Base-by-base conservation (phyloP, 2,329 filamentous ascomycete species). In the Orbilia brochopaga region DNA sequence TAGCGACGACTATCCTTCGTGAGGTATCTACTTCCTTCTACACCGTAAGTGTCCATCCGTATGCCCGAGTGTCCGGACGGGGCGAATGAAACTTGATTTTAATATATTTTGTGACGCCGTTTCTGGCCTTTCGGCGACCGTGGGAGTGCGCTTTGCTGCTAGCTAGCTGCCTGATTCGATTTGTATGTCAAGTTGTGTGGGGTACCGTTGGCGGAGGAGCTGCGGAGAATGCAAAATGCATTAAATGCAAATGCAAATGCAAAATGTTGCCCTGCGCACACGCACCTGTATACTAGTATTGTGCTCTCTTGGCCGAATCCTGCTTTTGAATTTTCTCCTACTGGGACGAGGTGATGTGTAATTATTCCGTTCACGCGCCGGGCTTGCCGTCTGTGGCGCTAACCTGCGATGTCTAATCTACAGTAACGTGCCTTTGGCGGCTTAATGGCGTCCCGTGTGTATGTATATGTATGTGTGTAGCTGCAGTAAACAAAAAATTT, bases 301-400 rank as follows among this genome's bases (percentile, higher is more conserved):
- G 5, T 4, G n/a, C 3, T 42, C 15, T 42, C 37, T 42, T 42
- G 11, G 11, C 37, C 4, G 11, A 15, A 15, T 42, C 37, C 4
- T 42, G 11, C n/a, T 42, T 42, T 42, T n/a, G n/a, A n/a, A n/a
- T 5, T 42, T 42, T 42, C n/a, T 42, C 37, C 37, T 17, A 4
- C 37, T 42, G 2, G 11, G 11, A 17, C 37, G n/a, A 15, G 37
- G 11, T 42, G 37, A 42, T 2, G 37, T 17, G 11, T 4, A 13
- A 17, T 15, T 42, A 42, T 42, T 42, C 37, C 37, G 37, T 42
- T 42, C 37, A 42, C n/a, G 37, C 37, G 37, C 37, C 37, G 37
- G 37, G 37, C 37, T 42, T 42, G 37, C 37, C 37, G 37, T 42
- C 37, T 42, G 37, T 42, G 37, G 37, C 37, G 37, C 37, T 42